phyloP scores from a whole-genome alignment of 345 rosid species.

The Hevea brasiliensis region DNA sequence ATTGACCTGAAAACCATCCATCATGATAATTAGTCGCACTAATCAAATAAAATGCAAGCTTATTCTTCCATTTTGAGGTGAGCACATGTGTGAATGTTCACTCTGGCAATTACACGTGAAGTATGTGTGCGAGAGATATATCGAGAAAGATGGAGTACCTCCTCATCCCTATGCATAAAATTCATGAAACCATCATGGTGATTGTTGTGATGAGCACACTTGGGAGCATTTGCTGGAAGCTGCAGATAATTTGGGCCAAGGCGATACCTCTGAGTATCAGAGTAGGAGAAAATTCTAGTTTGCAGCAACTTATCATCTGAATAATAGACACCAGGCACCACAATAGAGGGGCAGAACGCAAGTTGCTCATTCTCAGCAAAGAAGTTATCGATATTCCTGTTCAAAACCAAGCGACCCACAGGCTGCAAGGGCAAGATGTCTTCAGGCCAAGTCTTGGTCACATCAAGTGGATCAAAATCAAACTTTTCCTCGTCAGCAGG shows the following conservation, averaged over 20 bases:
- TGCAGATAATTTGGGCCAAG: slow-evolving; percentile 37
- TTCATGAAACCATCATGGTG: slow-evolving; percentile 37
- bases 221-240: slow-evolving; percentile 36
- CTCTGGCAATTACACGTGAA: too few species aligned
- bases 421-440: slow-evolving; percentile 33
- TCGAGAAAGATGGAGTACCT: slow-evolving; percentile 17
- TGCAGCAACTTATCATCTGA: slow-evolving; percentile 34
- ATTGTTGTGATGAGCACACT: slow-evolving; percentile 34
- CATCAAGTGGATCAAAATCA: slow-evolving; percentile 35
- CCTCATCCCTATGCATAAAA: slow-evolving; percentile 37
- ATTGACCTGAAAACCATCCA: slow-evolving; percentile 20
- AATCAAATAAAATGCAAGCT: too few species aligned
- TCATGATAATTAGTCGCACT: neutral
- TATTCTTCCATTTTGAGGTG: too few species aligned
- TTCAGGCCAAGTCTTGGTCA: slow-evolving; percentile 39
- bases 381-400: slow-evolving; percentile 37
- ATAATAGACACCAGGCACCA: slow-evolving; percentile 31
- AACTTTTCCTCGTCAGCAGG: slow-evolving; percentile 27
- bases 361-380: slow-evolving; percentile 35
- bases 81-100: too few species aligned
- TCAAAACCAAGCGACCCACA: slow-evolving; percentile 36
- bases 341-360: slow-evolving; percentile 28
- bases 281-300: slow-evolving; percentile 27
- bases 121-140: too few species aligned
- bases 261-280: slow-evolving; percentile 37